phyloP scores from a whole-genome alignment of 169 alveolate genomes.

The Blepharisma undulans region DNA sequence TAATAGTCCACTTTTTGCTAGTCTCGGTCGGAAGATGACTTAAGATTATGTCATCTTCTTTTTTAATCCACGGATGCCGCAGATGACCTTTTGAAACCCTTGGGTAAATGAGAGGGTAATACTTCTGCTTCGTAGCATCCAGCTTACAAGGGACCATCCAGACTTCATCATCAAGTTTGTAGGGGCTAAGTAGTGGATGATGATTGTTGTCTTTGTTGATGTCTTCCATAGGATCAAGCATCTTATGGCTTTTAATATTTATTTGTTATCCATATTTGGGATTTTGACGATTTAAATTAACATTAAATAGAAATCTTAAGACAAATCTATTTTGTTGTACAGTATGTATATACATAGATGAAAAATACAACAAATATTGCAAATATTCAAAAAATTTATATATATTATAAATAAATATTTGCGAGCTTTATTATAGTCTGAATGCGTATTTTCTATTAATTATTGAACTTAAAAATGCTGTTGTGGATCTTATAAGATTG shows the following conservation, averaged over 20 bases:
- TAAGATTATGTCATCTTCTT: slow-evolving; percentile 40
- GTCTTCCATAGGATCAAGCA: background rate
- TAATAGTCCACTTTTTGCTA: background rate
- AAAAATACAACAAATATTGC: too few relatives aligned
- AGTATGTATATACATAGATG: too few relatives aligned
- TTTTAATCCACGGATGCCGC: slow-evolving; percentile 36
- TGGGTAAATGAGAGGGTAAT: background rate
- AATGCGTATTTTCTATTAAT: too few relatives aligned
- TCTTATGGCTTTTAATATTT: background rate
- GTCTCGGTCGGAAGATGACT: slow-evolving; percentile 31
- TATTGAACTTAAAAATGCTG: too few relatives aligned
- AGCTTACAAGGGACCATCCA: slow-evolving; percentile 17
- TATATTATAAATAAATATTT: too few relatives aligned
- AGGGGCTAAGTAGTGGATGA: background rate
- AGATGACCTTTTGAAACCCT: background rate
- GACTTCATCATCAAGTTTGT: background rate
- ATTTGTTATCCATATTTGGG: background rate
- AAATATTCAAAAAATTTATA: too few relatives aligned
- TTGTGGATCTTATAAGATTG: too few relatives aligned
- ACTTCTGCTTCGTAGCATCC: background rate
- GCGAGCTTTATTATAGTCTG: too few relatives aligned
- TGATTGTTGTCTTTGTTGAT: background rate
- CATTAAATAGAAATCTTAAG: too few relatives aligned
- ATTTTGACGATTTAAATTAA: too few relatives aligned
- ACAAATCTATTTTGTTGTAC: too few relatives aligned